A percentile compares a stretch with the other conserved stretches of the same genome.
These are phyloP conservation scores for Agroathelia rolfsii DNA, from an alignment of 1,284 basidiomycete species.

Conservation along the genomic window DNA sequence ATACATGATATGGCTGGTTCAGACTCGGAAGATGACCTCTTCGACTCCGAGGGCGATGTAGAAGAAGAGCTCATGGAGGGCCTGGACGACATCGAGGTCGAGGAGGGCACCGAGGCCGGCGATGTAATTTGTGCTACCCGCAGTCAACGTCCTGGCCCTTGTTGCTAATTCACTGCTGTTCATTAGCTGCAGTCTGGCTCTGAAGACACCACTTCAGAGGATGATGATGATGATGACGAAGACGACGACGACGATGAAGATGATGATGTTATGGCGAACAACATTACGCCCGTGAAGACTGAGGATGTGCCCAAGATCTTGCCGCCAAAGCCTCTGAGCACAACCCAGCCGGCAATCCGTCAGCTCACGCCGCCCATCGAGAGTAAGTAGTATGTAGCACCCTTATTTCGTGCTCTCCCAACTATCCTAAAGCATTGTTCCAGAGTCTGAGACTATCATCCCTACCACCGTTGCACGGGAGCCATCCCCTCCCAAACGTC, in stretches of 20 bases:
- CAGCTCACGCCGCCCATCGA: no score
- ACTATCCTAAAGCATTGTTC: no score
- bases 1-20: conserved; percentile 36
- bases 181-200: conserved; percentile 6
- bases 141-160: conserved; percentile 6
- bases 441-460: conserved; percentile 12
- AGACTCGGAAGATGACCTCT: conserved; percentile 58
- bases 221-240: conserved; percentile 49
- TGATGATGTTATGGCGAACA: conserved; percentile 25
- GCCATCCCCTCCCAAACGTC: conserved; percentile 27
- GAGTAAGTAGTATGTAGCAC: no score
- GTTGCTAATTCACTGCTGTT: conserved; percentile 7
- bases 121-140: conserved; percentile 44
- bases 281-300: no score
- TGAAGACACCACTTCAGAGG: conserved; percentile 44
- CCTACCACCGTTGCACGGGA: conserved; percentile 20
- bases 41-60: conserved; percentile 34
- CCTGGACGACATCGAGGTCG: conserved; percentile 35
- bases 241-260: conserved; percentile 43
- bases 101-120: conserved; percentile 52
- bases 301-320: no score
- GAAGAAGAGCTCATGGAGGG: conserved; percentile 44
- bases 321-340: no score
- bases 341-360: no score
- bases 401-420: no score